Percentiles rank a stretch among this genome's conserved stretches.
phyloP scores from a whole-genome alignment of 306 rosid species.

The Myrica gale region DNA sequence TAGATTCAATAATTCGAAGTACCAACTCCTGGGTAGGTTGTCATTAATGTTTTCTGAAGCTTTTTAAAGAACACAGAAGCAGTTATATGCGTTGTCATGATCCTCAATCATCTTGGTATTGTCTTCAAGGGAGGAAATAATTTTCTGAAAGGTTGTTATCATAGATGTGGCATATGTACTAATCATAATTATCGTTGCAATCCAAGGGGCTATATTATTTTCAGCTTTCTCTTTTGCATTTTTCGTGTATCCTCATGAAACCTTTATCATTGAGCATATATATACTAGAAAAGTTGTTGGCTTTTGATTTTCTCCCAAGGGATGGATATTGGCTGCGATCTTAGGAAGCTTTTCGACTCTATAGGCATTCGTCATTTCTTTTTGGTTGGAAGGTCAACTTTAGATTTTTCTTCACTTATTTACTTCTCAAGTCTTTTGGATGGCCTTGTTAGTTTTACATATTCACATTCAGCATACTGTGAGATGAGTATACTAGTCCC shows the following conservation, averaged over 20 bases:
- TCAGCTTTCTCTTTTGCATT: background rate
- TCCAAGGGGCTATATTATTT: conserved; percentile 15
- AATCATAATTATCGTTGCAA: conserved; percentile 22
- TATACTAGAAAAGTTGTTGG: too few relatives aligned
- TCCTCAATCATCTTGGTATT: conserved; percentile 35
- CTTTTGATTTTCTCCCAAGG: too few relatives aligned
- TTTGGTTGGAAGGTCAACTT: background rate
- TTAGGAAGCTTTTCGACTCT: background rate
- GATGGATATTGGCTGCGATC: too few relatives aligned
- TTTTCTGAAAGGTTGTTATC: conserved; percentile 37
- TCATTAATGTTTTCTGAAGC: conserved; percentile 44
- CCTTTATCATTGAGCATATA: background rate
- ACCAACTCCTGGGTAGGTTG: conserved; percentile 57
- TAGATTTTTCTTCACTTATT: background rate
- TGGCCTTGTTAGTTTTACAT: background rate
- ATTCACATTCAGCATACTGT: background rate
- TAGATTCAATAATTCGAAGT: conserved; percentile 68
- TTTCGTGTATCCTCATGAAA: background rate
- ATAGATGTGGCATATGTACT: conserved; percentile 31
- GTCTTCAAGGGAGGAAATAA: conserved; percentile 47
- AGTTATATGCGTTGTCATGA: conserved; percentile 42
- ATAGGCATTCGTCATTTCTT: background rate
- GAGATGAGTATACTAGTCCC: background rate
- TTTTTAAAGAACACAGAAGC: conserved; percentile 48
- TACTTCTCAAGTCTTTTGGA: background rate